Base-by-base conservation (phyloP, 2,329 filamentous ascomycete species). In the Aspergillus chevalieri region DNA sequence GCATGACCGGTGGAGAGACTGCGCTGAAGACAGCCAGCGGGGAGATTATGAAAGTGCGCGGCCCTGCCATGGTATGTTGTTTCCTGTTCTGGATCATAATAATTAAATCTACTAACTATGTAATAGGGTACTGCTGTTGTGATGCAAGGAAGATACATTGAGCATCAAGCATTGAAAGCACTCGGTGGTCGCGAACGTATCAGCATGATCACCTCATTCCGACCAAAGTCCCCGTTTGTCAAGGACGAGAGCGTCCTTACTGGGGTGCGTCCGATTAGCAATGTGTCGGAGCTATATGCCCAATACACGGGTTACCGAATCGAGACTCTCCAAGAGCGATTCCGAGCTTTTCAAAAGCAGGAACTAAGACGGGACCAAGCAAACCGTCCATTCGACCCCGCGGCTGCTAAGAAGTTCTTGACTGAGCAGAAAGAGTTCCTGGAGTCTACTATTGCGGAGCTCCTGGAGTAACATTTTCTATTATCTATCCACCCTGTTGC, bases 1-100 rank as follows among this genome's bases (percentile, higher is more conserved):
- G 72, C 36, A 85, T 85, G 82, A 67, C 81, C 9, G 82, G 83
- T 8, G 82, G 82, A 4, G 82, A 85, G 65, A 85, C 82, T 0
- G 81, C 78, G 1, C 63, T 85, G 12, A 73, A 73, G 34, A 81
- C 72, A 1, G 75, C 69, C 1, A 70, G 70, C 17, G 79, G 79
- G 2, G 72, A 78, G 1, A 70, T 81, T 14, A 64, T 80, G 53
- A 82, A 81, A 61, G 77, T 83, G 39, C 73, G 81, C 46, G 80
- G 81, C 8, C 82, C 81, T 6, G 3, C 72, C 76, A 50, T 52
- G 51, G 47, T 50, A 46, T 42, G 26, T 42, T 15, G 17, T 17
- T 17, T 17, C 17, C 17, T 17, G 17, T 17, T 17, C 17, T 17
- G 17, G 17, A 17, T 17, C 17, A 17, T 17, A 17, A 17, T 17